Evolutionary conservation across 495 filamentous ascomycete genomes (phyloP).

Genomic region (Apiosordaria backusii): DNA sequence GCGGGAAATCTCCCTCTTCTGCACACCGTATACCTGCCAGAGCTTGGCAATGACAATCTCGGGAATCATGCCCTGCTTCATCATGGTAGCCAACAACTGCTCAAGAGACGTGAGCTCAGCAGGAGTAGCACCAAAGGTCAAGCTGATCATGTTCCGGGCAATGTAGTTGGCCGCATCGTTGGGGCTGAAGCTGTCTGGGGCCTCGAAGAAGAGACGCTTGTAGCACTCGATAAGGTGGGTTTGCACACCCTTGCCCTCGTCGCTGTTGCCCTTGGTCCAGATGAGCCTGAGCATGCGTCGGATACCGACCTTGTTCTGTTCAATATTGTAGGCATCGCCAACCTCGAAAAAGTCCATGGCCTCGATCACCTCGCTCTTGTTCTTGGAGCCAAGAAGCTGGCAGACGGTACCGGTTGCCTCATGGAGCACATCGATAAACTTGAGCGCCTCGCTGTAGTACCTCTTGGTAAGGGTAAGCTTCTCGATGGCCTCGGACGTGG

Average conservation of each 20-base stretch:
- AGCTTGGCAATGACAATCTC: constrained; percentile 86
- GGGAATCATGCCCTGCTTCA: constrained; percentile 82
- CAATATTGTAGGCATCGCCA: constrained; percentile 89
- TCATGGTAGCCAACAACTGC: constrained; percentile 94
- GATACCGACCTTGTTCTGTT: constrained; percentile 85
- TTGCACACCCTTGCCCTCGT: constrained; percentile 98
- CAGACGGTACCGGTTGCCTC: constrained; percentile 70
- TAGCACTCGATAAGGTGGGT: constrained; percentile 97
- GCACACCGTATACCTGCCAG: constrained; percentile 95
- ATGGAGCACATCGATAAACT: constrained; percentile 93
- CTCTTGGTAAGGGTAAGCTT: constrained; percentile 81
- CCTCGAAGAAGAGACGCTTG: constrained; percentile 91
- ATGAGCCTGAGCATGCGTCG: constrained; percentile 92
- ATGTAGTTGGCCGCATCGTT: constrained; percentile 96
- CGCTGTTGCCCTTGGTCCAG: constrained; percentile 99
- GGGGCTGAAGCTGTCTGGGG: constrained; percentile 75
- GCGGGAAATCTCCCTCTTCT: constrained; percentile 86
- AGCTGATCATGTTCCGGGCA: constrained; percentile 96
- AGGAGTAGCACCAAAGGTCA: constrained; percentile 91
- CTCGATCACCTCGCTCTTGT: constrained; percentile 97
- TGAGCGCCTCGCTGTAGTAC: constrained; percentile 87
- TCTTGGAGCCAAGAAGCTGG: constrained; percentile 85
- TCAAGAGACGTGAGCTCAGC: constrained; percentile 94
- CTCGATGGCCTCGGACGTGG: constrained; percentile 72
- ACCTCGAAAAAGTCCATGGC: constrained; percentile 98